Conservation (phyloP, 108 stramenopile genomes). For the Thalassiosira profunda region DNA sequence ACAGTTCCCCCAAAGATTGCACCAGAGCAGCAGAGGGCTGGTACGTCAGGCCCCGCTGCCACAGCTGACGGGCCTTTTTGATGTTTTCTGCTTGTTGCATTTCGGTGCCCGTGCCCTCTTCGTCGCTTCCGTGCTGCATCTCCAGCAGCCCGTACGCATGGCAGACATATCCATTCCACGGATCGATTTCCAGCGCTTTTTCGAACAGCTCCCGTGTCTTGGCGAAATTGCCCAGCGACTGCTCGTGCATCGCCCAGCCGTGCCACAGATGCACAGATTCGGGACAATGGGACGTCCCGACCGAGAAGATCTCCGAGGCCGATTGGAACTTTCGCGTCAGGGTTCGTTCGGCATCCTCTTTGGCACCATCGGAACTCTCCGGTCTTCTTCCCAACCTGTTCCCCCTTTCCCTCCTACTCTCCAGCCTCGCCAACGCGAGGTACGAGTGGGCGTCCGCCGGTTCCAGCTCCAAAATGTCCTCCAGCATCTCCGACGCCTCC, state of each 20-base stretch:
- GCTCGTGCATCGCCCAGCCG: slow-evolving; percentile 83
- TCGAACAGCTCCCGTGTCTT: slow-evolving; percentile 65
- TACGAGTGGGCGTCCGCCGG: slow-evolving; percentile 73
- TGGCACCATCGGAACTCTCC: background rate
- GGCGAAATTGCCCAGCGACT: slow-evolving; percentile 47
- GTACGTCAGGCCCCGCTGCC: slow-evolving; percentile 54
- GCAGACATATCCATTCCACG: slow-evolving; percentile 79
- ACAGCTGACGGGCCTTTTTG: slow-evolving; percentile 51
- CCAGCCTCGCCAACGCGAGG: slow-evolving; percentile 70
- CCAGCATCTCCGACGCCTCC: slow-evolving; percentile 47
- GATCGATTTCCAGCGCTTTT: slow-evolving; percentile 65
- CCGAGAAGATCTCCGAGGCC: slow-evolving; percentile 73
- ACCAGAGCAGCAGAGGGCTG: slow-evolving; percentile 80
- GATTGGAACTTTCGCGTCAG: slow-evolving; percentile 43
- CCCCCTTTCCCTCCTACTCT: slow-evolving; percentile 57
- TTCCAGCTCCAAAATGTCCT: slow-evolving; percentile 58
- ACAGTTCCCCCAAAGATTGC: slow-evolving; percentile 71
- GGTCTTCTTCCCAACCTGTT: background rate
- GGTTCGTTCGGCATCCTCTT: background rate
- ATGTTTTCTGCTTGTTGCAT: background rate
- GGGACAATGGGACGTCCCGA: slow-evolving; percentile 67
- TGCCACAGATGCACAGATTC: slow-evolving; percentile 75
- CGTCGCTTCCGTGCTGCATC: slow-evolving; percentile 23
- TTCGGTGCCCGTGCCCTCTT: background rate
- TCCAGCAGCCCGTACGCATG: slow-evolving; percentile 79